Percentiles rank a stretch among this genome's conserved stretches.
These are phyloP conservation scores for Cubamyces lactineus DNA, from an alignment of 768 basidiomycete genomes.

Conservation along the genomic window DNA sequence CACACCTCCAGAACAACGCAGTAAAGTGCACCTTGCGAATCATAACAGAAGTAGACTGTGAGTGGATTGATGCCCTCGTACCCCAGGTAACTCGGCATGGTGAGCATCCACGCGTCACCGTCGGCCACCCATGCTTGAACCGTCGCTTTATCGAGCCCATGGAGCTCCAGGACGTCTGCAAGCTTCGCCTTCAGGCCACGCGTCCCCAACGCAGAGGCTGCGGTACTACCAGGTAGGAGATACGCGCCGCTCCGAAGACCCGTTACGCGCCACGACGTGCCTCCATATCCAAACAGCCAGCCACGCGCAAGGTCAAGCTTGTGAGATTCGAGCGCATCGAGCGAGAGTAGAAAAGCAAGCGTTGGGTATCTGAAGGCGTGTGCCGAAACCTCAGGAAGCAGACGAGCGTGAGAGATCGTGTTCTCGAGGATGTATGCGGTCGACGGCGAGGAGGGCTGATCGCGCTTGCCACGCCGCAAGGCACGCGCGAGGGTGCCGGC, in stretches of 20 bases:
- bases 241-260: conserved; percentile 47
- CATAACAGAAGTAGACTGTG: conserved; percentile 69
- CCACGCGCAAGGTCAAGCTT: conserved; percentile 51
- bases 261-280: conserved; percentile 45
- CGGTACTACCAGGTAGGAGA: conserved; percentile 25
- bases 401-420: conserved; percentile 55
- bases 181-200: conserved; percentile 47
- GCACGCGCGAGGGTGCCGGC: not conserved
- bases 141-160: conserved; percentile 29
- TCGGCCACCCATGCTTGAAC: conserved; percentile 14
- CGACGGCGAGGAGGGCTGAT: not conserved
- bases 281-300: conserved; percentile 59
- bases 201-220: not conserved
- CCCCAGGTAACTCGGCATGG: conserved; percentile 71
- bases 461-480: not conserved
- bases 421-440: conserved; percentile 51
- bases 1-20: conserved; percentile 60
- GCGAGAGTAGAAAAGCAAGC: conserved; percentile 56
- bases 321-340: conserved; percentile 54
- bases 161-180: conserved; percentile 36
- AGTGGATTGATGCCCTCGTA: conserved; percentile 74
- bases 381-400: conserved; percentile 48
- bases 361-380: conserved; percentile 68
- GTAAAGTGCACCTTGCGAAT: conserved; percentile 38
- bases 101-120: conserved; percentile 67